These are phyloP conservation scores for Zygoascus meyerae DNA, from an alignment of 1,139 yeast genomes.

Conservation along the genomic window DNA sequence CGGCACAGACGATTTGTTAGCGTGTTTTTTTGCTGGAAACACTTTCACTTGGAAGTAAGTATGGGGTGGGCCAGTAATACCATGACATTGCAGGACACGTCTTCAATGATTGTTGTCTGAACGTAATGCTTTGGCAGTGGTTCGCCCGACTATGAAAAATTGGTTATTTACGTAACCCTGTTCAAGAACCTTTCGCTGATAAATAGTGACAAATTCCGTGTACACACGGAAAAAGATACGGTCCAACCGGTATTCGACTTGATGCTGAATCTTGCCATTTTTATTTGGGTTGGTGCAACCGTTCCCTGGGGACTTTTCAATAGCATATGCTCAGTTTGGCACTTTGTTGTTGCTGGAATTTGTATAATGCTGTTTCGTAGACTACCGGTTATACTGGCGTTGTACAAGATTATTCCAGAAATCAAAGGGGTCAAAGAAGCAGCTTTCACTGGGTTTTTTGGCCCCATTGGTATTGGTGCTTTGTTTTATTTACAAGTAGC, in stretches of 20 bases:
- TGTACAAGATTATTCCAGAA: conserved; percentile 35
- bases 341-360: conserved; percentile 30
- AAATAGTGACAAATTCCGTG: conserved; percentile 31
- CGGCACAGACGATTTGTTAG: conserved; percentile 38
- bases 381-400: conserved; percentile 33
- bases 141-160: not conserved
- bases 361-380: conserved; percentile 33
- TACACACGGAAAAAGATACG: conserved; percentile 29
- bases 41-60: conserved; percentile 28
- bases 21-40: conserved; percentile 36
- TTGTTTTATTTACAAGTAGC: conserved; percentile 28
- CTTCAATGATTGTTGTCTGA: not conserved
- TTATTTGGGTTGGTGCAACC: conserved; percentile 36
- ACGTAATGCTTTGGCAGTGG: not conserved
- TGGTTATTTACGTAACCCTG: not conserved
- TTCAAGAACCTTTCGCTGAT: conserved; percentile 3
- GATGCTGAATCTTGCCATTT: conserved; percentile 33
- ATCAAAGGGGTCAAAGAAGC: conserved; percentile 38
- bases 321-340: conserved; percentile 30
- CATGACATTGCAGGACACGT: not conserved
- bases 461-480: conserved; percentile 45
- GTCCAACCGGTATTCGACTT: conserved; percentile 32
- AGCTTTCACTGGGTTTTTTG: conserved; percentile 40
- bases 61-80: not conserved
- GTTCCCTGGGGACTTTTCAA: conserved; percentile 34